Percentiles rank a stretch among this genome's conserved stretches.
Evolutionary conservation across 139 green algal species (phyloP).

Genomic region (Chlorella sp.): DNA sequence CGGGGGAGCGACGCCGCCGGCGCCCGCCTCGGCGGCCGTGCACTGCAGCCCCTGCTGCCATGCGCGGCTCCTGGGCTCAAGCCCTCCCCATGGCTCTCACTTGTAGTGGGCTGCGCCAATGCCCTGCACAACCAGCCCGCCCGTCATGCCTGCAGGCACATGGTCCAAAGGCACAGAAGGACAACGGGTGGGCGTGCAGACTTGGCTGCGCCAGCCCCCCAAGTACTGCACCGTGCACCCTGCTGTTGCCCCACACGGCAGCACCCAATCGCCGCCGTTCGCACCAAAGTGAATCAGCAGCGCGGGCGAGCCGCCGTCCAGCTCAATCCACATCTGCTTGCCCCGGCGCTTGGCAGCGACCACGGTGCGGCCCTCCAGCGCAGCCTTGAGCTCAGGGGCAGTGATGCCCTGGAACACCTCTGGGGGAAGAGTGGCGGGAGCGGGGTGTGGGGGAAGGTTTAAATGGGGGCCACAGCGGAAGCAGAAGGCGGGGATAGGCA

Average conservation of each 20-base stretch:
- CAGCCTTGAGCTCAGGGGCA: conserved; percentile 42
- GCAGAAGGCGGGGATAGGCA: too few relatives aligned
- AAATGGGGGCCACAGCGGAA: background rate
- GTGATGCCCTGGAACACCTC: conserved; percentile 62
- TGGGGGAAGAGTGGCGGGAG: conserved; percentile 22
- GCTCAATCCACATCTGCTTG: conserved; percentile 82
- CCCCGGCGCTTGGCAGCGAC: conserved; percentile 57
- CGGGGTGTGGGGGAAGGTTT: background rate
- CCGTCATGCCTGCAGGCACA: conserved; percentile 80
- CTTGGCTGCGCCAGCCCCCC: too few relatives aligned
- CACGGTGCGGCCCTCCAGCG: conserved; percentile 46
- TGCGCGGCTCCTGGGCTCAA: too few relatives aligned
- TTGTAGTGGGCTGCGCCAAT: conserved; percentile 55
- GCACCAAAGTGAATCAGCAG: conserved; percentile 83
- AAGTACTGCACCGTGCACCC: too few relatives aligned
- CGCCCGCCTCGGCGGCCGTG: too few relatives aligned
- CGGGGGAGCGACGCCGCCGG: too few relatives aligned
- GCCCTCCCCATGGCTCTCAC: too few relatives aligned
- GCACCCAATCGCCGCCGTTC: too few relatives aligned
- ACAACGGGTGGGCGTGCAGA: too few relatives aligned
- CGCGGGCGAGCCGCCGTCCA: conserved; percentile 49
- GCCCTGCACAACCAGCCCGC: conserved; percentile 59
- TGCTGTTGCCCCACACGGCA: too few relatives aligned
- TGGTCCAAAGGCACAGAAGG: too few relatives aligned
- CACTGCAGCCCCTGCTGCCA: too few relatives aligned